Evolutionary conservation across 164 flowering plant species (phyloP).

Genomic region (Houttuynia cordata): DNA sequence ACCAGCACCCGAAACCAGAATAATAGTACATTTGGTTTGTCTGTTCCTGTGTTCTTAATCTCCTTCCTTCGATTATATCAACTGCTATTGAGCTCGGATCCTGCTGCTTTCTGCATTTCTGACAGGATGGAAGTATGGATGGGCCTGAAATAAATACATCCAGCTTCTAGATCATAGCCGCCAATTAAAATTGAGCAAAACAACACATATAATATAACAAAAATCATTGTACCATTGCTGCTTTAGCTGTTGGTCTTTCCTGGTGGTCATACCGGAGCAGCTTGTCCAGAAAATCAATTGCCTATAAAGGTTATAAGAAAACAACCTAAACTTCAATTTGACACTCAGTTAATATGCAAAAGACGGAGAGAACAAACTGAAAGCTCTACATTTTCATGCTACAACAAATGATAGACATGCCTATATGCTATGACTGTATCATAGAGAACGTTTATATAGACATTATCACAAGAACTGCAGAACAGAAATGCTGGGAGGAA

Average conservation of each 20-base stretch:
- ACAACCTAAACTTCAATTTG: no score
- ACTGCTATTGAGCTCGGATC: slow-evolving; percentile 25
- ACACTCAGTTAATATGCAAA: no score
- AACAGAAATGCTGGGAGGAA: neutral
- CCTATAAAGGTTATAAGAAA: slow-evolving; percentile 23
- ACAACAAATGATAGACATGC: neutral
- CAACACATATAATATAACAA: neutral
- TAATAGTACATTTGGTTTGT: neutral
- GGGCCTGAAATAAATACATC: slow-evolving; percentile 48
- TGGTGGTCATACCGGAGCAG: slow-evolving; percentile 96
- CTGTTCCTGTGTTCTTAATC: no score
- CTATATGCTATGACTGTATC: neutral
- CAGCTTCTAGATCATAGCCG: neutral
- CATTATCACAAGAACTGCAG: neutral
- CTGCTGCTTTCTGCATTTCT: slow-evolving; percentile 84
- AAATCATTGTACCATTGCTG: slow-evolving; percentile 71
- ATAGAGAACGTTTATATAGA: neutral
- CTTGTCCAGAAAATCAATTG: slow-evolving; percentile 88
- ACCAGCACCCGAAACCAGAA: no score
- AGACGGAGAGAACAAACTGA: no score
- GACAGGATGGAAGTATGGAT: slow-evolving; percentile 76
- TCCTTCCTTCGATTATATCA: neutral
- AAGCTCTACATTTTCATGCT: neutral
- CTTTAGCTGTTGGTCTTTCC: slow-evolving; percentile 95
- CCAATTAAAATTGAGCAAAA: neutral